Evolutionary conservation across 2,329 filamentous ascomycete species (phyloP), one percentile per base, ranked within the genome.

Genomic region (Kalaharituber pfeilii): DNA sequence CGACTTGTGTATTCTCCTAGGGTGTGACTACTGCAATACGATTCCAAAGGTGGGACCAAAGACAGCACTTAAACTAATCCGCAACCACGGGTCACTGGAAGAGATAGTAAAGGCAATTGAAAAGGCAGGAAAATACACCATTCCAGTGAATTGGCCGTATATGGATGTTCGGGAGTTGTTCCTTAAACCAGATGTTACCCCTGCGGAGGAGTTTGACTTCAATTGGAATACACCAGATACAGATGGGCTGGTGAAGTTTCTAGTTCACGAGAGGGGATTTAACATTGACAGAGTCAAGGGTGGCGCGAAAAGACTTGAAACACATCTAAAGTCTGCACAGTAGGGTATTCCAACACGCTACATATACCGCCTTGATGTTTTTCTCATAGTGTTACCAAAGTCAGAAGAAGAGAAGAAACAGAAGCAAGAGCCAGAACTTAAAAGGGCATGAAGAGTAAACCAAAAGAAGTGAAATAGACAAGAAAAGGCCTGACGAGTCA

Each of bases 61-160:
- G 63, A 95, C 91, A 0, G 91, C 91, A 1, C 75, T 96, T 52
- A 94, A 93, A 68, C 74, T 98, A 57, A 95, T 98, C 63, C 86
- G 87, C 62, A 89, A 98, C 65, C 81, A 96, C 70, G 85, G 85
- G 52, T 79, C 77, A 3, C 77, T 98, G 42, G 91, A 98, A 66
- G 84, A 84, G 56, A 81, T 98, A 1, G 81, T 96, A 44, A 85
- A 86, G 58, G 76, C 74, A 59, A 83, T 94, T 61, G 83, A 86
- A 62, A 73, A 79, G 11, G 86, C 85, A 67, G 75, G 81, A 60
- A 93, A 91, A 66, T 94, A 84, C 69, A 77, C 75, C 0, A 74
- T 98, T 11, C 91, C 91, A 0, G 88, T 94, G n/a, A 86, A 95
- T 70, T 98, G 91, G 89, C 91, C 91, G 0, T 98, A 82, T 68